These are phyloP conservation scores for Candida anutae DNA, from an alignment of 1,139 yeast genomes.

Conservation along the genomic window DNA sequence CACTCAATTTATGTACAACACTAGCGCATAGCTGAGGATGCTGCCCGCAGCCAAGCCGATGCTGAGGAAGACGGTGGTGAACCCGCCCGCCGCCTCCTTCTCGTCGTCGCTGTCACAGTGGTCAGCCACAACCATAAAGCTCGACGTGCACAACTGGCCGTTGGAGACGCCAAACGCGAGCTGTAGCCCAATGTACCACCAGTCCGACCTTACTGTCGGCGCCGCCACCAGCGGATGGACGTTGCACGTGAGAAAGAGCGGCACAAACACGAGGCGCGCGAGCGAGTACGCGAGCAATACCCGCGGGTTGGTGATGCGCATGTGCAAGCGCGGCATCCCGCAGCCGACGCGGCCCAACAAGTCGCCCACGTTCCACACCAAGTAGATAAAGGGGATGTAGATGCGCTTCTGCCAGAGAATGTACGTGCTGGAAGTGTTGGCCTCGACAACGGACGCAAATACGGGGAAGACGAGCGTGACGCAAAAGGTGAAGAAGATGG, in stretches of 20 bases:
- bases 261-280: constrained; percentile 48
- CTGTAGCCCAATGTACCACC: constrained; percentile 61
- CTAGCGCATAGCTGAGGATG: constrained; percentile 61
- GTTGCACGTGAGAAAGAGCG: constrained; percentile 65
- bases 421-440: no score
- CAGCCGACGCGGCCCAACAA: constrained; percentile 67
- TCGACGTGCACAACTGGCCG: constrained; percentile 76
- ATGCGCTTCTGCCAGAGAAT: constrained; percentile 37
- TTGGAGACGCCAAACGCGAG: constrained; percentile 77
- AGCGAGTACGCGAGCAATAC: constrained; percentile 45
- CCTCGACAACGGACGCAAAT: constrained; percentile 67
- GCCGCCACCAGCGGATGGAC: constrained; percentile 29
- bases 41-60: constrained; percentile 75
- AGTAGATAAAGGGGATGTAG: constrained; percentile 69
- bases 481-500: constrained; percentile 72
- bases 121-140: constrained; percentile 73
- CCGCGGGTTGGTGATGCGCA: constrained; percentile 31
- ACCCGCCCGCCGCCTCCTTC: constrained; percentile 91
- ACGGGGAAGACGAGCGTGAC: constrained; percentile 81
- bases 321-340: constrained; percentile 37
- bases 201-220: constrained; percentile 49
- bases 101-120: constrained; percentile 49
- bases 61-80: constrained; percentile 70
- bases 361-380: constrained; percentile 89
- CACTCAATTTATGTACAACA: constrained; percentile 19